phyloP scores from a whole-genome alignment of 176 grass and related monocot species.

The Avena atlantica region DNA sequence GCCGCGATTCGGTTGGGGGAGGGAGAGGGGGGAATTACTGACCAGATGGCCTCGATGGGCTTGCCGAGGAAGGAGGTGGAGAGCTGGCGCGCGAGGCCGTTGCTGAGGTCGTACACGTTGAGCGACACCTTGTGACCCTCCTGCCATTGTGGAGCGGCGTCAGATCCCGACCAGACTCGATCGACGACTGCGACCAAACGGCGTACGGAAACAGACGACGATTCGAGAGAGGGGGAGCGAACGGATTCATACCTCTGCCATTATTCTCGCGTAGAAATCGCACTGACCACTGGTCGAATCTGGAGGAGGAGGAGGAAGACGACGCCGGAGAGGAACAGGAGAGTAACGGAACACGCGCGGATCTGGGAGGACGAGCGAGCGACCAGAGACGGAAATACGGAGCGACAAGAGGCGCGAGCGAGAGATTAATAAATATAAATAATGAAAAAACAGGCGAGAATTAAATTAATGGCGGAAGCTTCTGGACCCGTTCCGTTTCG shows the following conservation, averaged over 20 bases:
- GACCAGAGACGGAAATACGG: neutral
- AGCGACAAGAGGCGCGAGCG: neutral
- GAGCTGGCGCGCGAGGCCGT: conserved; percentile 83
- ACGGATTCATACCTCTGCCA: conserved; percentile 52
- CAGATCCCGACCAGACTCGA: conserved; percentile 15
- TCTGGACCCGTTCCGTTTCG: conserved; percentile 34
- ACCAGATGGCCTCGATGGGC: conserved; percentile 91
- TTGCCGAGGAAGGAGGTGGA: conserved; percentile 87
- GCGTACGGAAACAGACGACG: neutral
- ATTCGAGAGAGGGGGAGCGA: neutral
- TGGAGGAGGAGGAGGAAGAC: neutral
- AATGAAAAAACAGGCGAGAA: no score
- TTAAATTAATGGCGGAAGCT: conserved; percentile 47
- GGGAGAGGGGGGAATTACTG: neutral
- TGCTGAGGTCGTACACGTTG: conserved; percentile 93
- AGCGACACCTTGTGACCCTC: conserved; percentile 80
- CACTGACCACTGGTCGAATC: neutral
- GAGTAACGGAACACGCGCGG: neutral
- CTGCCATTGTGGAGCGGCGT: conserved; percentile 40
- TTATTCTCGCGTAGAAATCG: conserved; percentile 36
- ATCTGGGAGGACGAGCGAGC: conserved; percentile 18
- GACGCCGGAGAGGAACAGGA: neutral
- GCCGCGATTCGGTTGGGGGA: neutral
- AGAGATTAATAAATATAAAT: no score
- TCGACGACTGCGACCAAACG: neutral